Conservation (phyloP, 1,284 basidiomycete genomes). For the Rhodofomes roseus region DNA sequence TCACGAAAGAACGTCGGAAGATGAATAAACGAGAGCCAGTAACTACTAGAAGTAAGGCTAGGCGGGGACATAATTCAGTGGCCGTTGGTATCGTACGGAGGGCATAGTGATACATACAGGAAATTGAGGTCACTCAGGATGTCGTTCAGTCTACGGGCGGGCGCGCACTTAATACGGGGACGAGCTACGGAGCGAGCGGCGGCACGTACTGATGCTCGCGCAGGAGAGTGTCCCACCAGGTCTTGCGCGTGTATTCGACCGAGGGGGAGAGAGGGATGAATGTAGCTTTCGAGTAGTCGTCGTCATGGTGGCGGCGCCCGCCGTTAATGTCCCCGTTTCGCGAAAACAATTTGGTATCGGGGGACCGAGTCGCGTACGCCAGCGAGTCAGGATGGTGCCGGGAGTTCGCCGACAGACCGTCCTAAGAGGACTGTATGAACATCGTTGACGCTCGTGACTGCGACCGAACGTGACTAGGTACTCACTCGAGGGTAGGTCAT, state of each 20-base stretch:
- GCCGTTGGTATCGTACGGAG: neutral
- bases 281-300: slow-evolving; percentile 12
- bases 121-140: slow-evolving; percentile 52
- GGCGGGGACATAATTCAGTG: neutral
- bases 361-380: slow-evolving; percentile 15
- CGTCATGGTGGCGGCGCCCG: slow-evolving; percentile 11
- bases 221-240: slow-evolving; percentile 66
- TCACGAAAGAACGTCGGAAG: slow-evolving; percentile 48
- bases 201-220: slow-evolving; percentile 41
- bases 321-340: slow-evolving; percentile 19
- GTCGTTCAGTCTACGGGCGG: slow-evolving; percentile 39
- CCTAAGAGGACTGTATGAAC: slow-evolving; percentile 32
- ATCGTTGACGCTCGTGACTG: slow-evolving; percentile 23
- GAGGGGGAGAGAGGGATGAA: slow-evolving; percentile 32
- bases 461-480: slow-evolving; percentile 14
- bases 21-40: slow-evolving; percentile 67
- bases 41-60: slow-evolving; percentile 43
- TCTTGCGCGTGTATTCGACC: slow-evolving; percentile 42
- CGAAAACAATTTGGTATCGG: slow-evolving; percentile 15
- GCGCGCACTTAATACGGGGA: slow-evolving; percentile 8
- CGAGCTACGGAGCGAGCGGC: slow-evolving; percentile 2
- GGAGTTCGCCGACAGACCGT: slow-evolving; percentile 23
- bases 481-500: slow-evolving; percentile 31
- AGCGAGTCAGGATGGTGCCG: slow-evolving; percentile 23
- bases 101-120: slow-evolving; percentile 39